phyloP scores from a whole-genome alignment of 1,284 basidiomycete genomes.

The Flammula alnicola region DNA sequence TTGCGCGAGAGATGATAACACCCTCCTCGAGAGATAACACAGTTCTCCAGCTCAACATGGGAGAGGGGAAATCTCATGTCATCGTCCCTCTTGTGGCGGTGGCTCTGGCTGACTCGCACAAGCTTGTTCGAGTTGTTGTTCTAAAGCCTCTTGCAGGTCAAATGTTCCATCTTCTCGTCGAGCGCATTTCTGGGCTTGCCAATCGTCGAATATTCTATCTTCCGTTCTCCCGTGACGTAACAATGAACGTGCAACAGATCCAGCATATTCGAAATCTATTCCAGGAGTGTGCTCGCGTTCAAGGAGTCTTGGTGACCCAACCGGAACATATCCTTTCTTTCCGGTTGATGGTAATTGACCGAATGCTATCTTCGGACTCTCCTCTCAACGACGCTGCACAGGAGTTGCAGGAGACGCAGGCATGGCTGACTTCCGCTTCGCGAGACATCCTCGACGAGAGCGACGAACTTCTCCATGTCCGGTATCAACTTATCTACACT shows the following conservation, averaged over 20 bases:
- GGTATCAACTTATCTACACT: constrained; percentile 56
- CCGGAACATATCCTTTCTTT: constrained; percentile 60
- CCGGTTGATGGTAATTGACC: constrained; percentile 48
- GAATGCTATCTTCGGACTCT: constrained; percentile 4
- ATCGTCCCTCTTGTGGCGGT: constrained; percentile 50
- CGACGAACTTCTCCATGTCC: constrained; percentile 54
- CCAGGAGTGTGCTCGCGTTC: constrained; percentile 39
- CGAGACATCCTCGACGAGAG: constrained; percentile 59
- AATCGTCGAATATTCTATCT: constrained; percentile 55
- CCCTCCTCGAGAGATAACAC: constrained; percentile 41
- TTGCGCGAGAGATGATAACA: constrained; percentile 53
- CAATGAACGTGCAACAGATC: constrained; percentile 25
- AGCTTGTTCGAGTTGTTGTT: constrained; percentile 51
- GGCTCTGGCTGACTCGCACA: constrained; percentile 44
- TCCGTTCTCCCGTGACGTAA: constrained; percentile 50
- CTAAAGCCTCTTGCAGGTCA: constrained; percentile 39
- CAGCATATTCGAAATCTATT: constrained; percentile 35
- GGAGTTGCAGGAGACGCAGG: constrained; percentile 28
- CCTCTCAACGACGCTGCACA: constrained; percentile 9
- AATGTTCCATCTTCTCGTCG: constrained; percentile 54
- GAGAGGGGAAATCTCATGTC: constrained; percentile 61
- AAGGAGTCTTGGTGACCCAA: constrained; percentile 51
- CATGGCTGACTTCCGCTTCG: constrained; percentile 39
- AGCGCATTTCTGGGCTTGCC: constrained; percentile 45
- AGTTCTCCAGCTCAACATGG: constrained; percentile 60